Conservation (phyloP, 192 early-diverging fungal species). For the Funneliformis geosporum region DNA sequence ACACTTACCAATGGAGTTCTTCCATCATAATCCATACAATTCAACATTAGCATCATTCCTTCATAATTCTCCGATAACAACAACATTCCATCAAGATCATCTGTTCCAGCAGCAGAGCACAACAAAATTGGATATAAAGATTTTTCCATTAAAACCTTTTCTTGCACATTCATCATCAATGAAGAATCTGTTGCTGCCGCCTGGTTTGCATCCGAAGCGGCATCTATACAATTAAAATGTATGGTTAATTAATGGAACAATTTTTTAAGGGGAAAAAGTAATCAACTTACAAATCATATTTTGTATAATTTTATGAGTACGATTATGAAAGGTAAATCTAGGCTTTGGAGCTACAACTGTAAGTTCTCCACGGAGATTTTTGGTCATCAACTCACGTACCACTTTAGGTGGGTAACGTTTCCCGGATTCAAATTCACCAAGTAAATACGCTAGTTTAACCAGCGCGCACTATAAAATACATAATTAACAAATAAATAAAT, state of each 20-base stretch:
- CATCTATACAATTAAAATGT: not conserved
- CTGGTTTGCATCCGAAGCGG: not conserved
- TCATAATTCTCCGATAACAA: constrained; percentile 62
- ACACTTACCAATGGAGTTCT: constrained; percentile 39
- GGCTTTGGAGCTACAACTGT: constrained; percentile 67
- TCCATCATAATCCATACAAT: constrained; percentile 76
- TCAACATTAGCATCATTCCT: constrained; percentile 62
- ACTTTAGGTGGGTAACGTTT: constrained; percentile 55
- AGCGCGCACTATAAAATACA: constrained; percentile 70
- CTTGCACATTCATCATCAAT: constrained; percentile 17
- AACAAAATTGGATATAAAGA: constrained; percentile 81
- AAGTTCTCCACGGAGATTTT: constrained; percentile 90
- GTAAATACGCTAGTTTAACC: constrained; percentile 91
- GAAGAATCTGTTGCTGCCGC: constrained; percentile 21
- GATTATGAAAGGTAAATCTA: constrained; percentile 67
- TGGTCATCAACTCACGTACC: constrained; percentile 79
- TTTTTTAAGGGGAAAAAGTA: not conserved
- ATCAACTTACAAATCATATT: constrained; percentile 40
- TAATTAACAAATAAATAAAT: constrained; percentile 27
- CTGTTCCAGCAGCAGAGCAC: constrained; percentile 82
- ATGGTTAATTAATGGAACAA: not conserved
- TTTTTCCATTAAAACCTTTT: constrained; percentile 61
- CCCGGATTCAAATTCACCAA: constrained; percentile 58
- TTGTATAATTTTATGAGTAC: constrained; percentile 56
- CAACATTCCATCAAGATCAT: constrained; percentile 79